These are phyloP conservation scores for Kregervanrija pseudodelftensis DNA, from an alignment of 805 yeast species.

Conservation along the genomic window DNA sequence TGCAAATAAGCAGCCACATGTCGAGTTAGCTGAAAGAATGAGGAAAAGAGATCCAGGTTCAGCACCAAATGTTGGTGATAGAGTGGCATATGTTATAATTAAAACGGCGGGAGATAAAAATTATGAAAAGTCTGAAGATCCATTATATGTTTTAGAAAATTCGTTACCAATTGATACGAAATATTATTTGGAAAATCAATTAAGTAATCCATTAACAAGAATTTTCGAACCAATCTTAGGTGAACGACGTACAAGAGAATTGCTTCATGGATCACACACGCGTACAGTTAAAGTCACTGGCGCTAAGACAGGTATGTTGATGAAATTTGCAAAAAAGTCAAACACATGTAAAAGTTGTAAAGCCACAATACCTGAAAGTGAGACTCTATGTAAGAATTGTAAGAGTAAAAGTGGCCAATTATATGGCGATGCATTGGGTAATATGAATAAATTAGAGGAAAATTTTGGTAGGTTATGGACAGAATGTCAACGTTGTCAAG, in stretches of 20 bases:
- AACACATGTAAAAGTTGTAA: slow-evolving; percentile 87
- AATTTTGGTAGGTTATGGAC: slow-evolving; percentile 92
- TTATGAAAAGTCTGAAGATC: slow-evolving; percentile 96
- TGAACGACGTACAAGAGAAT: slow-evolving; percentile 68
- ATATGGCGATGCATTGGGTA: slow-evolving; percentile 74
- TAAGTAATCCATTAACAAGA: slow-evolving; percentile 86
- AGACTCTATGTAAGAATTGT: slow-evolving; percentile 68
- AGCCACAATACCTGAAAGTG: slow-evolving; percentile 57
- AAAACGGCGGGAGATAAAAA: slow-evolving; percentile 70
- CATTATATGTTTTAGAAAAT: slow-evolving; percentile 84
- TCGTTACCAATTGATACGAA: slow-evolving; percentile 91
- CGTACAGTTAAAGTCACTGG: slow-evolving; percentile 66
- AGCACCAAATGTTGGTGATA: slow-evolving; percentile 94
- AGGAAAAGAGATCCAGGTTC: slow-evolving; percentile 93
- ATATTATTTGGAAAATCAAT: slow-evolving; percentile 86
- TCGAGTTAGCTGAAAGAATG: slow-evolving; percentile 94
- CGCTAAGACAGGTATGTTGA: slow-evolving; percentile 72
- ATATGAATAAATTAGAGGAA: slow-evolving; percentile 71
- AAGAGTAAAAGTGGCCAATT: slow-evolving; percentile 62
- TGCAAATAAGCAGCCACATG: slow-evolving; percentile 96
- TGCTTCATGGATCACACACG: slow-evolving; percentile 80
- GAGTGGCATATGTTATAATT: slow-evolving; percentile 94
- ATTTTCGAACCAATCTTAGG: slow-evolving; percentile 95
- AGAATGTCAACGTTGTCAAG: slow-evolving; percentile 96
- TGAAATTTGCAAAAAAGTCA: slow-evolving; percentile 86